Percentiles rank a stretch among this genome's conserved stretches.
phyloP scores from a whole-genome alignment of 108 stramenopile genomes.

The Chaetoceros muelleri region DNA sequence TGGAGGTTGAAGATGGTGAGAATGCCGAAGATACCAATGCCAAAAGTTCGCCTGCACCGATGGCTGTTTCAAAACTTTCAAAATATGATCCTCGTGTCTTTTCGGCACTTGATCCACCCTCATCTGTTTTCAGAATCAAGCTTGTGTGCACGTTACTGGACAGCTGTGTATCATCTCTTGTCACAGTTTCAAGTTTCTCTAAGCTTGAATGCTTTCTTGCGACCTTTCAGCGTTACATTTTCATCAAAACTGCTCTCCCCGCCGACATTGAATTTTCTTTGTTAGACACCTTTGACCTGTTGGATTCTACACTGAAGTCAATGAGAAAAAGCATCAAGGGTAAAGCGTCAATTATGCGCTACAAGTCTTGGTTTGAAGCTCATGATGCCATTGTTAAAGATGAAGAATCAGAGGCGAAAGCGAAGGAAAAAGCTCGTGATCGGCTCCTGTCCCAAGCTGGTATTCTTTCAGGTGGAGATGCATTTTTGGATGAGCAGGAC shows the following conservation, averaged over 20 bases:
- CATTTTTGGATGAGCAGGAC: conserved; percentile 15
- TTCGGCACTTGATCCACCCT: conserved; percentile 71
- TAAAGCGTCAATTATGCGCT: conserved; percentile 44
- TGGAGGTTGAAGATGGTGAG: conserved; percentile 41
- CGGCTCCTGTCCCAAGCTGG: conserved; percentile 59
- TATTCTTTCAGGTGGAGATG: conserved; percentile 22
- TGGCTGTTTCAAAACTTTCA: conserved; percentile 64
- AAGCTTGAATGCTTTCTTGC: conserved; percentile 61
- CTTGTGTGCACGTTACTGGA: conserved; percentile 81
- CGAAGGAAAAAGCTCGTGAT: conserved; percentile 19
- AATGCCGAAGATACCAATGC: conserved; percentile 21
- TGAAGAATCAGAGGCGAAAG: conserved; percentile 39
- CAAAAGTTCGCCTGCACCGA: conserved; percentile 17
- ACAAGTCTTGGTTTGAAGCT: conserved; percentile 67
- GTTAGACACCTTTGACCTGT: conserved; percentile 81
- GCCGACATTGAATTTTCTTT: conserved; percentile 86
- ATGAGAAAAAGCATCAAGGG: conserved; percentile 11
- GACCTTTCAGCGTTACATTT: conserved; percentile 88
- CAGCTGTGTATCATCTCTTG: conserved; percentile 49
- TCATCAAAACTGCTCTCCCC: conserved; percentile 82
- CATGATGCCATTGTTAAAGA: conserved; percentile 64
- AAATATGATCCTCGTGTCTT: conserved; percentile 86
- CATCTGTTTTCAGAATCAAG: conserved; percentile 72
- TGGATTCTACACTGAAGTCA: conserved; percentile 67
- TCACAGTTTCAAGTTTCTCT: conserved; percentile 42